phyloP scores from a whole-genome alignment of 2,329 filamentous ascomycete species.

The Sporothrix euskadiensis region DNA sequence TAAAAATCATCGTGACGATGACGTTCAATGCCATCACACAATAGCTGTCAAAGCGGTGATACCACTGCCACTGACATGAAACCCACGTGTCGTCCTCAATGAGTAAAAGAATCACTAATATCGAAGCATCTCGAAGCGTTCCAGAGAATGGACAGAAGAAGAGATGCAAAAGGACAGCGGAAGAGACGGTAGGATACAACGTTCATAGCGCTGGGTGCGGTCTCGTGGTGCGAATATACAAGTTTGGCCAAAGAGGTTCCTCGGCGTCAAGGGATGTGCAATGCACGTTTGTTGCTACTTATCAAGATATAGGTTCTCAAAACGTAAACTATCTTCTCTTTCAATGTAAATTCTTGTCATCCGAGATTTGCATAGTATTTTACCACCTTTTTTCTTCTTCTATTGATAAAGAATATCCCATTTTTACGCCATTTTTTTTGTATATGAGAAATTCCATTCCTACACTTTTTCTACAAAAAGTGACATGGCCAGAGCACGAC shows the following conservation, averaged over 20 bases:
- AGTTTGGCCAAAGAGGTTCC: conserved; percentile 7
- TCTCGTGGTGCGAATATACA: neutral
- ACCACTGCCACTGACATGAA: neutral
- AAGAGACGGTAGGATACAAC: neutral
- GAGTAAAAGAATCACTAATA: neutral
- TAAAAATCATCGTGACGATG: neutral
- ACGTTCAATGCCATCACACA: neutral
- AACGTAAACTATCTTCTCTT: too few species aligned
- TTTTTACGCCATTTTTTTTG: too few species aligned
- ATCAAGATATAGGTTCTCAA: neutral
- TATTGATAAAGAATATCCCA: too few species aligned
- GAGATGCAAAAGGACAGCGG: too few species aligned
- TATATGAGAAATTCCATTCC: too few species aligned
- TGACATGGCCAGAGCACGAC: neutral
- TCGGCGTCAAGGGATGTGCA: neutral
- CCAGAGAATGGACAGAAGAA: neutral
- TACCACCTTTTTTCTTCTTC: too few species aligned
- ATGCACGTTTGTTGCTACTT: neutral
- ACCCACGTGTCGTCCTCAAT: neutral
- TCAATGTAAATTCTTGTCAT: too few species aligned
- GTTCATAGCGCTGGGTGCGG: conserved; percentile 11
- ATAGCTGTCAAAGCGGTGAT: neutral
- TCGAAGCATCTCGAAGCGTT: neutral
- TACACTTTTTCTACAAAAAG: neutral
- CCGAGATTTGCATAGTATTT: too few species aligned